phyloP scores from a whole-genome alignment of 2,329 filamentous ascomycete genomes.

The Venturia effusa region DNA sequence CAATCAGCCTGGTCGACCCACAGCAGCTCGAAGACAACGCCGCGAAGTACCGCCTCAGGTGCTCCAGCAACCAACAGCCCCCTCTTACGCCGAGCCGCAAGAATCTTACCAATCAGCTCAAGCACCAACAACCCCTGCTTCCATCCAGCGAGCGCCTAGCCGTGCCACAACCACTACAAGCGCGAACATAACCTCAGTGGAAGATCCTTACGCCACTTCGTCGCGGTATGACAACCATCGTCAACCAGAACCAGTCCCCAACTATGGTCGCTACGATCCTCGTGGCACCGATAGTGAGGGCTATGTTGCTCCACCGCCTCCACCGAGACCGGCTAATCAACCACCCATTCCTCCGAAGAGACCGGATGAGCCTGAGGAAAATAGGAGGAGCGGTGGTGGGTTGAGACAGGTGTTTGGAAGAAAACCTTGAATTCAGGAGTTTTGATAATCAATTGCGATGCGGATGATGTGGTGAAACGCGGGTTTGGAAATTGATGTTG shows the following conservation, averaged over 20 bases:
- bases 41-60: background rate
- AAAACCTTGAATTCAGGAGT: background rate
- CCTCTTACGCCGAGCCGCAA: background rate
- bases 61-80: background rate
- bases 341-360: slow-evolving; percentile 5
- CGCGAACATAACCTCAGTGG: background rate
- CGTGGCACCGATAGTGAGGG: background rate
- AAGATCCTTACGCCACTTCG: background rate
- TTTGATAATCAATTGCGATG: background rate
- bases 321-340: background rate
- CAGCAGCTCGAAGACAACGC: background rate
- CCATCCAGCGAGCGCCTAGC: background rate
- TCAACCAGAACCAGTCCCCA: background rate
- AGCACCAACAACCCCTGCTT: background rate
- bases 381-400: background rate
- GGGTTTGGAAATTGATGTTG: background rate
- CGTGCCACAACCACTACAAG: background rate
- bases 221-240: background rate
- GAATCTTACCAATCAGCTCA: background rate
- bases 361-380: background rate
- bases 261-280: slow-evolving; percentile 4
- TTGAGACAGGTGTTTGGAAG: background rate
- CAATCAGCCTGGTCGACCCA: background rate
- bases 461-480: background rate
- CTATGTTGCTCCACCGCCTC: background rate